Evolutionary conservation across 345 rosid species (phyloP).

Genomic region (Populus tremula): DNA sequence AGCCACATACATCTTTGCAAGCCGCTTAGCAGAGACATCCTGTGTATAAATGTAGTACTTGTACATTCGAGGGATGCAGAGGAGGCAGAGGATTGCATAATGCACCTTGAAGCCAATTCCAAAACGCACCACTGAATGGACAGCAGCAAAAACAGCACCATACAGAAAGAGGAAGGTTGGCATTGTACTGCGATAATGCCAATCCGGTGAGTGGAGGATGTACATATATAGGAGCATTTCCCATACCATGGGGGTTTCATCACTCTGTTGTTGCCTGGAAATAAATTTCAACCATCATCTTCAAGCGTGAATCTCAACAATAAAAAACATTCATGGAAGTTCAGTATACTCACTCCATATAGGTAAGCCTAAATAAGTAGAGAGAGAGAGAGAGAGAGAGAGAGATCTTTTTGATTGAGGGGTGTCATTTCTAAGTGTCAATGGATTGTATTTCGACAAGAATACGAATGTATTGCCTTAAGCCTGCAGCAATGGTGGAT

Average conservation of each 20-base stretch:
- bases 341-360: not conserved
- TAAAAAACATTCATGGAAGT: not conserved
- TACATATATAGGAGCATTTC: constrained; percentile 86
- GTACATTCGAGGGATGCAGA: constrained; percentile 83
- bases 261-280: constrained; percentile 87
- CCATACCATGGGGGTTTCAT: constrained; percentile 97
- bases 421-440: not conserved
- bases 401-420: not conserved
- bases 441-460: not conserved
- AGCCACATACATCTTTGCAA: constrained; percentile 63
- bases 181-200: constrained; percentile 92
- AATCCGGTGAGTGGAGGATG: constrained; percentile 88
- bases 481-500: not conserved
- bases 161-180: constrained; percentile 86
- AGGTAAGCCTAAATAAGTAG: not conserved
- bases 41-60: constrained; percentile 80
- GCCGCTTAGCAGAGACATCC: constrained; percentile 54
- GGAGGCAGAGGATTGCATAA: constrained; percentile 61
- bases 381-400: not conserved
- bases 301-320: not conserved
- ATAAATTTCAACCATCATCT: not conserved
- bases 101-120: constrained; percentile 79
- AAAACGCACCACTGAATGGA: constrained; percentile 58
- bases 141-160: constrained; percentile 62
- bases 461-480: not conserved